Conservation (phyloP, 1,284 basidiomycete genomes). For the Ustilago lituana region DNA sequence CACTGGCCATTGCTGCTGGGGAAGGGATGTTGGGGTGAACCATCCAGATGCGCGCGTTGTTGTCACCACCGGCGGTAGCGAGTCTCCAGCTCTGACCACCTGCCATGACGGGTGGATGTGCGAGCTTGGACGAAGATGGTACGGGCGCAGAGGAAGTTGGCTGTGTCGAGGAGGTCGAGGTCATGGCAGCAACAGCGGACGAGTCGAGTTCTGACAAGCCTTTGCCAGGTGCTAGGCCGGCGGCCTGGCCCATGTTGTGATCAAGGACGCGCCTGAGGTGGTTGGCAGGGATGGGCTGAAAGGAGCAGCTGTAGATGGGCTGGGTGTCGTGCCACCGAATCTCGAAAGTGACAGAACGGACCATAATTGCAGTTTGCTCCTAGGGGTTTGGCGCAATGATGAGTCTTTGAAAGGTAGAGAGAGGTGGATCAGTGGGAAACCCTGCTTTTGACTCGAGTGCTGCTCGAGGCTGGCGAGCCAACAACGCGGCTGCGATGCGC, state of each 20-base stretch:
- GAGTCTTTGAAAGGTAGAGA: too few relatives aligned
- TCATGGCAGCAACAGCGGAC: slow-evolving; percentile 14
- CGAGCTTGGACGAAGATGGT: slow-evolving; percentile 38
- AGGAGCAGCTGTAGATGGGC: slow-evolving; percentile 65
- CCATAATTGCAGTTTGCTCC: slow-evolving; percentile 47
- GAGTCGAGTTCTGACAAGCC: slow-evolving; percentile 41
- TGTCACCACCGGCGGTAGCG: slow-evolving; percentile 95
- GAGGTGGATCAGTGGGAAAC: too few relatives aligned
- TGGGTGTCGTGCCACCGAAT: slow-evolving; percentile 67
- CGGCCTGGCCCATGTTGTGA: slow-evolving; percentile 63
- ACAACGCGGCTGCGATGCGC: too few relatives aligned
- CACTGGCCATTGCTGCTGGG: slow-evolving; percentile 69
- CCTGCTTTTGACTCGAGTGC: too few relatives aligned
- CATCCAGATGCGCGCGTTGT: slow-evolving; percentile 78
- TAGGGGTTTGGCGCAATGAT: neutral
- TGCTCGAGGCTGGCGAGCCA: too few relatives aligned
- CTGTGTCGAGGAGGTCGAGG: slow-evolving; percentile 5
- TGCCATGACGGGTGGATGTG: slow-evolving; percentile 55
- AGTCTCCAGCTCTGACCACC: slow-evolving; percentile 78
- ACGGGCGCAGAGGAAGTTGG: slow-evolving; percentile 14
- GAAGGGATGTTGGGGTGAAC: slow-evolving; percentile 67
- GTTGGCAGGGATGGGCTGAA: slow-evolving; percentile 59
- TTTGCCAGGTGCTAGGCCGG: slow-evolving; percentile 59
- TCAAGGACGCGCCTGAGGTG: slow-evolving; percentile 62
- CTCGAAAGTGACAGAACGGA: slow-evolving; percentile 65